Conservation (phyloP, 2,329 filamentous ascomycete species). For the Hawksworthiomyces lignivorus region DNA sequence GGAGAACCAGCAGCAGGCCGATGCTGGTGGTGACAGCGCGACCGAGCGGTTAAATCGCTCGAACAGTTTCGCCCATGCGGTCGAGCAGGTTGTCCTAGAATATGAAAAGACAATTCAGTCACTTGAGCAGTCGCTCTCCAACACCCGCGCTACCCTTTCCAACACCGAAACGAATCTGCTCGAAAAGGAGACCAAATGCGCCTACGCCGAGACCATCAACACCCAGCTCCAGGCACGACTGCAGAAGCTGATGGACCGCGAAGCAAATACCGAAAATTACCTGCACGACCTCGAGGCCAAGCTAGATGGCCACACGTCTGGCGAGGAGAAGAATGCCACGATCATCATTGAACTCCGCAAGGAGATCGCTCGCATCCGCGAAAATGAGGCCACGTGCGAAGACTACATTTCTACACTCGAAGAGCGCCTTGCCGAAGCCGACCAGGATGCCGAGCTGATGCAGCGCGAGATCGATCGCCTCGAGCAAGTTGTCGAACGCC, state of each 20-base stretch:
- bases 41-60: constrained; percentile 87
- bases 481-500: constrained; percentile 90
- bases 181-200: constrained; percentile 89
- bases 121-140: constrained; percentile 84
- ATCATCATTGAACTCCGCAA: constrained; percentile 84
- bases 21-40: constrained; percentile 65
- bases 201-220: constrained; percentile 88
- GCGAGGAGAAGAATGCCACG: constrained; percentile 84
- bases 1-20: constrained; percentile 51
- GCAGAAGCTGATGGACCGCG: constrained; percentile 88
- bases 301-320: constrained; percentile 81
- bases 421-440: constrained; percentile 87
- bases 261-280: constrained; percentile 86
- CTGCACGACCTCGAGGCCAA: constrained; percentile 85
- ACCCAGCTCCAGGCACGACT: constrained; percentile 79
- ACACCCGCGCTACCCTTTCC: constrained; percentile 74
- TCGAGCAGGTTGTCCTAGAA: constrained; percentile 92
- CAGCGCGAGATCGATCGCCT: constrained; percentile 90
- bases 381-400: constrained; percentile 84
- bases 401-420: constrained; percentile 97
- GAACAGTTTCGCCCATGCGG: constrained; percentile 90
- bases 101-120: constrained; percentile 98
- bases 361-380: constrained; percentile 78
- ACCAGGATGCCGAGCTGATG: constrained; percentile 95
- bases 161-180: constrained; percentile 78